A percentile compares a stretch with the other conserved stretches of the same genome.
phyloP scores from a whole-genome alignment of 2,329 filamentous ascomycete genomes.

The Talaromyces sp. region DNA sequence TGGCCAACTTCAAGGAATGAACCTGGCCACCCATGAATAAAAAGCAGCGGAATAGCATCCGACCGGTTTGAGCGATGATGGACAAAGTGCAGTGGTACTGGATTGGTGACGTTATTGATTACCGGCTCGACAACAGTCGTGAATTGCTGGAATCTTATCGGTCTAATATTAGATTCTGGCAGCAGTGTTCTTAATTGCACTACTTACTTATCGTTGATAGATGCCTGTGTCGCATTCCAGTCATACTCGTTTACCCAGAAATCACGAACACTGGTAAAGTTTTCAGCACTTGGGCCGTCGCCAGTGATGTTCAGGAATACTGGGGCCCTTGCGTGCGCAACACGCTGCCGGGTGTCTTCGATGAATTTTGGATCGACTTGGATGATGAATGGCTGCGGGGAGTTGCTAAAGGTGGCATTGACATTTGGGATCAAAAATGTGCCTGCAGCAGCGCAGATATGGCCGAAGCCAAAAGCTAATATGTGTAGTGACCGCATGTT shows the following conservation, averaged over 20 bases:
- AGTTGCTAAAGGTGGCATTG: not conserved
- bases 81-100: conserved; percentile 23
- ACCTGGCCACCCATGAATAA: conserved; percentile 38
- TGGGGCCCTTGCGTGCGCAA: not conserved
- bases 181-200: not conserved
- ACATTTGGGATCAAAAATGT: not conserved
- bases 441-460: not conserved
- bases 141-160: conserved; percentile 2
- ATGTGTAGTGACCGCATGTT: not conserved
- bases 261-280: conserved; percentile 8
- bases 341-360: not conserved
- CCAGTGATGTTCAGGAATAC: not conserved
- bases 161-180: not conserved
- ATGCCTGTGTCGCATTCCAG: conserved; percentile 2
- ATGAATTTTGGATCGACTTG: not conserved
- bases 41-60: conserved; percentile 36
- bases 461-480: not conserved
- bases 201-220: not conserved
- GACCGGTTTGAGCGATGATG: conserved; percentile 20
- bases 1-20: conserved; percentile 33
- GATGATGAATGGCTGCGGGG: not conserved
- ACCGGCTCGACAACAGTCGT: not conserved
- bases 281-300: conserved; percentile 7
- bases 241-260: conserved; percentile 10
- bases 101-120: not conserved